A percentile compares a stretch with the other conserved stretches of the same genome.
Conservation (phyloP, 495 filamentous ascomycete genomes). For the Trichocladium uniseriatum region DNA sequence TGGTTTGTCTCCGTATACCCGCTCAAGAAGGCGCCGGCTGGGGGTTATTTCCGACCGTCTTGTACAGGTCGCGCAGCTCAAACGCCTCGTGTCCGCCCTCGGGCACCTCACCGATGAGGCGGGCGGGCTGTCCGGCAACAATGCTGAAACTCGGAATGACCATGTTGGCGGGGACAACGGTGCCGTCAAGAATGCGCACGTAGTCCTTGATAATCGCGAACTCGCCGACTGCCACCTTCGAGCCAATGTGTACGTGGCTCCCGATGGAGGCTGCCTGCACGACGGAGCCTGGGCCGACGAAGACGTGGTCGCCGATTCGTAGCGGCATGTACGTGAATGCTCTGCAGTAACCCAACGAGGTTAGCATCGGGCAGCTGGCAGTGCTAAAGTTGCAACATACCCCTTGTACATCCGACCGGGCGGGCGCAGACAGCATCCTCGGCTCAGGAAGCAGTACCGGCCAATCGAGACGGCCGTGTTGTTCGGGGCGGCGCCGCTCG, state of each 20-base stretch:
- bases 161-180: slow-evolving; percentile 76
- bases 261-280: slow-evolving; percentile 72
- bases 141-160: slow-evolving; percentile 83
- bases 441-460: slow-evolving; percentile 75
- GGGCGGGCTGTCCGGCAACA: slow-evolving; percentile 71
- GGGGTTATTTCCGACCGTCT: slow-evolving; percentile 43
- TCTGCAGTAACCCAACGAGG: slow-evolving; percentile 28
- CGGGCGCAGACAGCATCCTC: slow-evolving; percentile 63
- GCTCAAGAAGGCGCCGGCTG: slow-evolving; percentile 31
- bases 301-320: slow-evolving; percentile 88
- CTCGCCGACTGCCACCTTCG: slow-evolving; percentile 62
- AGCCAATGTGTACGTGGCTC: slow-evolving; percentile 74
- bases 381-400: too few species aligned
- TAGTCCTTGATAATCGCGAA: slow-evolving; percentile 88
- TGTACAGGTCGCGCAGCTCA: slow-evolving; percentile 48
- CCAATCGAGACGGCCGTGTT: slow-evolving; percentile 77
- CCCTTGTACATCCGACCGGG: slow-evolving; percentile 65
- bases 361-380: too few species aligned
- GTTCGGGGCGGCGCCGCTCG: slow-evolving; percentile 27
- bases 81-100: slow-evolving; percentile 61
- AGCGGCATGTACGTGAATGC: slow-evolving; percentile 69
- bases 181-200: slow-evolving; percentile 71
- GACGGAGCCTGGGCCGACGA: slow-evolving; percentile 63
- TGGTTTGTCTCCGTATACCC: background rate
- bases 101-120: slow-evolving; percentile 76